These are phyloP conservation scores for Fusarium napiforme DNA, from an alignment of 2,329 filamentous ascomycete species.

Conservation along the genomic window DNA sequence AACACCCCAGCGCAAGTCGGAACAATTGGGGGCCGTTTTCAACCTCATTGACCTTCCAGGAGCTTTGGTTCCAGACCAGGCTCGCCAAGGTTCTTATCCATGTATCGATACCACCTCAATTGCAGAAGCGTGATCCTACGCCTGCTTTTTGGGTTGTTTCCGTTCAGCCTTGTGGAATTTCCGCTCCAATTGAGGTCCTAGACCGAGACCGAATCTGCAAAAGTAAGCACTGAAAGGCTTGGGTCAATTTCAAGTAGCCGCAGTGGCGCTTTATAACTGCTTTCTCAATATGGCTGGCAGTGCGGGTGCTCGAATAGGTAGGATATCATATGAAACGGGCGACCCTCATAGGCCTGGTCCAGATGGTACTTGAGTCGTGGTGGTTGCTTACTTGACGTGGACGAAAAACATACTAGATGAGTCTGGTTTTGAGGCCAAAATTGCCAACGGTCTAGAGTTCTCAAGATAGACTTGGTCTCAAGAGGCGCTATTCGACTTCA, in stretches of 20 bases:
- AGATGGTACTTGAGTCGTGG: neutral
- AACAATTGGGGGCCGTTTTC: neutral
- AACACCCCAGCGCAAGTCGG: neutral
- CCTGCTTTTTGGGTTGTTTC: neutral
- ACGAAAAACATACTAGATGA: neutral
- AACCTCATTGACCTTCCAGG: neutral
- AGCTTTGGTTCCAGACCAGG: neutral
- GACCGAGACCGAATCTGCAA: neutral
- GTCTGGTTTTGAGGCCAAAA: neutral
- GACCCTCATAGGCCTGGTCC: neutral
- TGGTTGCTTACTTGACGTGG: neutral
- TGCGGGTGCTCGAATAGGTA: neutral
- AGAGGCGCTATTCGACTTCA: neutral
- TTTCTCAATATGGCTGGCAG: neutral
- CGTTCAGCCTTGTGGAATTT: neutral
- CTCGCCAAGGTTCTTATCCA: neutral
- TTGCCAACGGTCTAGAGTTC: too few relatives aligned
- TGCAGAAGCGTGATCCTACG: neutral
- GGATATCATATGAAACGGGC: neutral
- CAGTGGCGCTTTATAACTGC: neutral
- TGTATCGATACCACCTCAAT: neutral
- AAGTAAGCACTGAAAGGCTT: constrained; percentile 3
- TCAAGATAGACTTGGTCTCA: neutral
- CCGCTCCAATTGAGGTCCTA: neutral
- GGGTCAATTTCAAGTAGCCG: neutral